Evolutionary conservation across 139 green algal species (phyloP).

Genomic region (Chlorella sp.): DNA sequence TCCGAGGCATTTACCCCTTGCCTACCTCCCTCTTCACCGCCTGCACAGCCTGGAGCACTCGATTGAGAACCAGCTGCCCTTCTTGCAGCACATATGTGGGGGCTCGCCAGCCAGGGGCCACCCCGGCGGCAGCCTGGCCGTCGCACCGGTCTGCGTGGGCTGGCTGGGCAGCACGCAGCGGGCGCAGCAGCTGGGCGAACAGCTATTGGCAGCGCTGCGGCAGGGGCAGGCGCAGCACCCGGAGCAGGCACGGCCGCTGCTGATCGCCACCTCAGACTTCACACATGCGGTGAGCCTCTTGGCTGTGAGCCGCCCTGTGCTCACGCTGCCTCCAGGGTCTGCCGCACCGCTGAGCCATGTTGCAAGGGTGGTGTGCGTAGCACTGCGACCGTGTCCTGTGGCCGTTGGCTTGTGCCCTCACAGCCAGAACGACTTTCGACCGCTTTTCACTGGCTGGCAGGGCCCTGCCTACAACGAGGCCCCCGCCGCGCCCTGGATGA

Average conservation of each 20-base stretch:
- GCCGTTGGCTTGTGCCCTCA: too few species aligned
- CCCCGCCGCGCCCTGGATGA: slow-evolving; percentile 2
- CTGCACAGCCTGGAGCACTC: slow-evolving; percentile 27
- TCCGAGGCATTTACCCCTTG: not conserved
- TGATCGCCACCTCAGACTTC: slow-evolving; percentile 35
- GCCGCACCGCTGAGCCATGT: too few species aligned
- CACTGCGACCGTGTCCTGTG: too few species aligned
- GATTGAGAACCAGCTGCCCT: slow-evolving; percentile 48
- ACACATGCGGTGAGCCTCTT: slow-evolving; percentile 32
- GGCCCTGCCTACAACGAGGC: slow-evolving; percentile 28
- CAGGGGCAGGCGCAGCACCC: not conserved
- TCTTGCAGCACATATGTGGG: slow-evolving; percentile 12
- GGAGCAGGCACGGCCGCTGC: not conserved
- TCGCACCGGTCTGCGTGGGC: slow-evolving; percentile 35
- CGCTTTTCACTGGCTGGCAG: not conserved
- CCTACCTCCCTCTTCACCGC: too few species aligned
- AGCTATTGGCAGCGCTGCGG: not conserved
- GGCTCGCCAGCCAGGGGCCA: not conserved
- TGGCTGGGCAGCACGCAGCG: slow-evolving; percentile 12
- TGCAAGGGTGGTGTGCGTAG: too few species aligned
- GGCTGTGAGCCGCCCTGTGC: not conserved
- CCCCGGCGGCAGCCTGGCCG: not conserved
- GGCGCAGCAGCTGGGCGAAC: not conserved
- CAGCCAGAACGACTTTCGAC: too few species aligned
- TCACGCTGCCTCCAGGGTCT: too few species aligned